Percentiles rank a stretch among this genome's conserved stretches.
These are phyloP conservation scores for Stipa capillata DNA, from an alignment of 176 grass and related monocot species.

Conservation along the genomic window DNA sequence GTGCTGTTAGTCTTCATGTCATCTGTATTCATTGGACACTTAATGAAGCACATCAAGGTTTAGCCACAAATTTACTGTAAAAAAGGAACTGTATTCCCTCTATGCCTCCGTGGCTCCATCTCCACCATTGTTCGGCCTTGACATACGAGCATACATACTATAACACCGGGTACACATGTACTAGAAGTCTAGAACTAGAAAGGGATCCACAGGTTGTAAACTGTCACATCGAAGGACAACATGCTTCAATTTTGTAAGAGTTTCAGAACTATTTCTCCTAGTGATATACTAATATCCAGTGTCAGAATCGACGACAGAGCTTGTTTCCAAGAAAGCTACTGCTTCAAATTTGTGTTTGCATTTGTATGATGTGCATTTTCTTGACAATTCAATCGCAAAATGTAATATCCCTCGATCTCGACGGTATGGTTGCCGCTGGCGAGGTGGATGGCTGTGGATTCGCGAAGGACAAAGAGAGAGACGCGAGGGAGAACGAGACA, in stretches of 20 bases:
- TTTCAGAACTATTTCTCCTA: background rate
- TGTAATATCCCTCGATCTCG: too few species aligned
- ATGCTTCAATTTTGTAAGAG: background rate
- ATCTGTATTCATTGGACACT: conserved; percentile 52
- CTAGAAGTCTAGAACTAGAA: background rate
- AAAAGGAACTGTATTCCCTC: background rate
- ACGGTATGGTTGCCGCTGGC: background rate
- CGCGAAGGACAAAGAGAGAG: too few species aligned
- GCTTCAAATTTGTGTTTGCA: background rate
- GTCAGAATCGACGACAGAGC: background rate
- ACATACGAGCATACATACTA: background rate
- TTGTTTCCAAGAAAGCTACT: background rate
- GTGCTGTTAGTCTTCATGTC: conserved; percentile 56
- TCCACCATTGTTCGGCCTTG: background rate
- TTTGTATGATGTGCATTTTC: background rate
- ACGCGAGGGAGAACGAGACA: too few species aligned
- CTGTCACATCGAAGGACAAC: background rate
- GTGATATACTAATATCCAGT: background rate
- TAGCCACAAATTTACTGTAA: background rate
- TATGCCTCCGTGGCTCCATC: too few species aligned
- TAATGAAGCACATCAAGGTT: conserved; percentile 43
- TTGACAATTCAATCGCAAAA: background rate
- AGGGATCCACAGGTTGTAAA: background rate
- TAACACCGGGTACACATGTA: background rate
- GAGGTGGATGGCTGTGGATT: too few species aligned